Percentiles rank a stretch among this genome's conserved stretches.
These are phyloP conservation scores for Geosmithia flava DNA, from an alignment of 2,329 filamentous ascomycete species.

Conservation along the genomic window DNA sequence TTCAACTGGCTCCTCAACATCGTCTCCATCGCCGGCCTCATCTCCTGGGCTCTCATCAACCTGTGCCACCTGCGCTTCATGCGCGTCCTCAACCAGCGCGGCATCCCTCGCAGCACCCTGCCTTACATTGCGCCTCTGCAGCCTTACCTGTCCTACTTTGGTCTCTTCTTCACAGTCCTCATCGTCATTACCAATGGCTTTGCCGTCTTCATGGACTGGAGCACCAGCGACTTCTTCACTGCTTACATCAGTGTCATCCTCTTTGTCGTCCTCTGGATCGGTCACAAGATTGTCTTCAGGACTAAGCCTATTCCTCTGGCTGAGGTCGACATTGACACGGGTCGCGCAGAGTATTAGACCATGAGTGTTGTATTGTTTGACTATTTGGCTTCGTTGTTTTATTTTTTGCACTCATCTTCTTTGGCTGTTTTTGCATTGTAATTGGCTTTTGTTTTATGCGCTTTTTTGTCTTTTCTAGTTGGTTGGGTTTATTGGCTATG, in stretches of 20 bases:
- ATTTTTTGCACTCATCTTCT: too few relatives aligned
- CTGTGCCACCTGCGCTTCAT: constrained; percentile 54
- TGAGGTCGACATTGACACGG: constrained; percentile 1
- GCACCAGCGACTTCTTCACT: constrained; percentile 21
- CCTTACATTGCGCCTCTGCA: constrained; percentile 51
- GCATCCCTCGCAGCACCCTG: constrained; percentile 42
- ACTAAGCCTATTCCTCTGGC: constrained; percentile 22
- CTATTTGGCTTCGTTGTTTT: background rate
- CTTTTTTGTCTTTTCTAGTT: too few relatives aligned
- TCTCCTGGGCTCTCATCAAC: constrained; percentile 57
- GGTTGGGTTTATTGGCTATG: too few relatives aligned
- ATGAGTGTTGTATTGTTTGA: background rate
- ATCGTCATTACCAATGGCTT: constrained; percentile 60
- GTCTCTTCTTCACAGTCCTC: constrained; percentile 50
- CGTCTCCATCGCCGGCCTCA: constrained; percentile 55
- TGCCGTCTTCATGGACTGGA: constrained; percentile 53
- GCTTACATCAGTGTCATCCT: constrained; percentile 35
- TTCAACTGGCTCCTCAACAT: constrained; percentile 67
- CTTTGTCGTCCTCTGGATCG: constrained; percentile 45
- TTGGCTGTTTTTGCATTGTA: too few relatives aligned
- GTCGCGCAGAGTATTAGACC: background rate
- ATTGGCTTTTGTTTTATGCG: too few relatives aligned
- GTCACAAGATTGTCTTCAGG: constrained; percentile 42
- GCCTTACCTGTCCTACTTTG: constrained; percentile 53
- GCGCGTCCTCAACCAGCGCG: constrained; percentile 41